A percentile compares a stretch with the other conserved stretches of the same genome.
Evolutionary conservation across 2,329 filamentous ascomycete species (phyloP).

Genomic region (Fusarium protoensiforme): DNA sequence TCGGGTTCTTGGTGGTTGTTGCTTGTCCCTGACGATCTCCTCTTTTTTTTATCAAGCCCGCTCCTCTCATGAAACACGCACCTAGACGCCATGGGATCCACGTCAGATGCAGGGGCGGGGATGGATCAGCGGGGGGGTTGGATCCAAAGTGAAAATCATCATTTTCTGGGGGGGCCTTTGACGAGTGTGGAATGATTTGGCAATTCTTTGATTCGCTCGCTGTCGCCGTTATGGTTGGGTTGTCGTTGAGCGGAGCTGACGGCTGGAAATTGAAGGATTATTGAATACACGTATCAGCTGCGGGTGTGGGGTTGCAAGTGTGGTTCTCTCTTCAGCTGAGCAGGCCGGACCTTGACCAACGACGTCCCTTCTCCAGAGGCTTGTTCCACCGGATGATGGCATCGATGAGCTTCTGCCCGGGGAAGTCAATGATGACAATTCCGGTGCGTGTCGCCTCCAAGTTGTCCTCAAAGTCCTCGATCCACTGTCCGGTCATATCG

Average conservation of each 20-base stretch:
- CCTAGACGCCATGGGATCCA: constrained; percentile 40
- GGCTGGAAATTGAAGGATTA: constrained; percentile 24
- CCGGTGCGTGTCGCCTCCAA: constrained; percentile 50
- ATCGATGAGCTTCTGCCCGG: constrained; percentile 55
- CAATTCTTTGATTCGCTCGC: constrained; percentile 23
- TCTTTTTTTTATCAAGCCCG: constrained; percentile 6
- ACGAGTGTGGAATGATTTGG: constrained; percentile 7
- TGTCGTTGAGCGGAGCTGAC: constrained; percentile 12
- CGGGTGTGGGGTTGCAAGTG: constrained; percentile 8
- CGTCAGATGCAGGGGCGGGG: constrained; percentile 35
- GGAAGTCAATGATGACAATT: constrained; percentile 62
- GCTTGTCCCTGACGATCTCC: constrained; percentile 41
- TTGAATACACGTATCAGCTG: constrained; percentile 12
- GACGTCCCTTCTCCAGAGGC: constrained; percentile 30
- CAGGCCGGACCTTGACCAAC: constrained; percentile 17
- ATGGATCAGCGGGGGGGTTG: constrained; percentile 19
- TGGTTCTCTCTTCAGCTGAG: constrained; percentile 13
- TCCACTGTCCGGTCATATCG: constrained; percentile 59
- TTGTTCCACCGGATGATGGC: constrained; percentile 56
- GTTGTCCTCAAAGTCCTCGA: constrained; percentile 46
- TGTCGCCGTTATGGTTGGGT: background rate
- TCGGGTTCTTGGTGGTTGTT: constrained; percentile 9
- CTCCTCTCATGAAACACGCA: constrained; percentile 36
- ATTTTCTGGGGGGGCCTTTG: background rate
- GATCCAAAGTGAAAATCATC: constrained; percentile 11